Conservation (phyloP, 768 basidiomycete species). For the Stropharia rugosoannulata region DNA sequence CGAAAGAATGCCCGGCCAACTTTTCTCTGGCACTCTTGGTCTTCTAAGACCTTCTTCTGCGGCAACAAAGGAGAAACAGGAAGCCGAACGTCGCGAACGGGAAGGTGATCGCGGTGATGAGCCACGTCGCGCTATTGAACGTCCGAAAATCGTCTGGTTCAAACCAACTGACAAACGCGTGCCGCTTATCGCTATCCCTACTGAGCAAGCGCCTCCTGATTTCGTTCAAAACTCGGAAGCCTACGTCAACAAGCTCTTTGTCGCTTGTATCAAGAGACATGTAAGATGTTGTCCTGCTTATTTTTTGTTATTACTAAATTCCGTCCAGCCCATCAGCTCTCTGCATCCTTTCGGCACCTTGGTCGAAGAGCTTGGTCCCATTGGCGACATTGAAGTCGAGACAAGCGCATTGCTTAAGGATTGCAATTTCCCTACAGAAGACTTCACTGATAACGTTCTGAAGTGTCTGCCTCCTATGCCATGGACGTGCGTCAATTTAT, state of each 20-base stretch:
- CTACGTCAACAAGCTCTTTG: slow-evolving; percentile 90
- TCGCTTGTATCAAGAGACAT: slow-evolving; percentile 98
- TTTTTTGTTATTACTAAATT: slow-evolving; percentile 16
- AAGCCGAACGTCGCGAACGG: slow-evolving; percentile 94
- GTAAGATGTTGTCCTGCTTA: slow-evolving; percentile 45
- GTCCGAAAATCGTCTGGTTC: slow-evolving; percentile 99
- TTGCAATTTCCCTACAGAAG: slow-evolving; percentile 98
- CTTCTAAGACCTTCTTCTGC: slow-evolving; percentile 94
- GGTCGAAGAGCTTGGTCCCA: slow-evolving; percentile 96
- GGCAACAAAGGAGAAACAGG: slow-evolving; percentile 98
- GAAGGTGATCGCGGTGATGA: slow-evolving; percentile 92
- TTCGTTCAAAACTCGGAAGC: slow-evolving; percentile 93
- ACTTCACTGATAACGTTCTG: slow-evolving; percentile 91
- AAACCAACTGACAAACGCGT: slow-evolving; percentile 99
- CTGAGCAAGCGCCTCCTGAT: slow-evolving; percentile 95
- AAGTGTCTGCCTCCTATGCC: slow-evolving; percentile 96
- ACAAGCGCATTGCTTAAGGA: slow-evolving; percentile 97
- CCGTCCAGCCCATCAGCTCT: slow-evolving; percentile 80
- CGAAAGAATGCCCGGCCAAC: slow-evolving; percentile 97
- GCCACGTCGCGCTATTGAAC: slow-evolving; percentile 75
- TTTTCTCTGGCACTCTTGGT: slow-evolving; percentile 96
- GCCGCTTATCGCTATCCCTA: slow-evolving; percentile 97
- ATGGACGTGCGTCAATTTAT: slow-evolving; percentile 67
- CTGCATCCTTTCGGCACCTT: slow-evolving; percentile 98
- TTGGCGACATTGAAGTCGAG: slow-evolving; percentile 98